A percentile compares a stretch with the other conserved stretches of the same genome.
These are phyloP conservation scores for Pseudevernia furfuracea DNA, from an alignment of 495 filamentous ascomycete species.

Conservation along the genomic window DNA sequence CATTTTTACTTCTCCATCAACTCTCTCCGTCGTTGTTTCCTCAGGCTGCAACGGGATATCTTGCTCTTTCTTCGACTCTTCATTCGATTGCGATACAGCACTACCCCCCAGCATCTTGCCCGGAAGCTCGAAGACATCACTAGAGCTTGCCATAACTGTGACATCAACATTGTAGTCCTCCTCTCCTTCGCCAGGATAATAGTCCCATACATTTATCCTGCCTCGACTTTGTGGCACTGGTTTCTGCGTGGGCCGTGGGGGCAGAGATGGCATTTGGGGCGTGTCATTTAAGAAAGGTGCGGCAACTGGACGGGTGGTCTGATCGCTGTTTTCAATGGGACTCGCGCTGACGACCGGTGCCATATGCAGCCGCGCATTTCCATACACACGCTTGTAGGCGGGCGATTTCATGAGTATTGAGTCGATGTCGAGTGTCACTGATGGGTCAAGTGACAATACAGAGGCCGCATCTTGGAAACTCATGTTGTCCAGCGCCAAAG, in stretches of 20 bases:
- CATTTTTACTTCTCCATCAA: background rate
- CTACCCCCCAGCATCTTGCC: background rate
- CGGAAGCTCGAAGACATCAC: background rate
- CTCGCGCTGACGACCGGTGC: background rate
- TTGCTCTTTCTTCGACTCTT: background rate
- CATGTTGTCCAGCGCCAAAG: constrained; percentile 8
- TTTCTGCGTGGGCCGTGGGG: background rate
- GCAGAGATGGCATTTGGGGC: background rate
- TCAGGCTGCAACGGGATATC: background rate
- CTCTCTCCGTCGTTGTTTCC: background rate
- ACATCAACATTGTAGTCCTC: background rate
- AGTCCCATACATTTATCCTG: constrained; percentile 9
- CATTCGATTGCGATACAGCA: background rate
- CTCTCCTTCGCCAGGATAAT: constrained; percentile 9
- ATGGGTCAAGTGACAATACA: constrained; percentile 19
- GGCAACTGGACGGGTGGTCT: background rate
- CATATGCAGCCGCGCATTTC: constrained; percentile 1
- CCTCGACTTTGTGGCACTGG: background rate
- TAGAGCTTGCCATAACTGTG: background rate
- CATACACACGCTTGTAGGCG: constrained; percentile 19
- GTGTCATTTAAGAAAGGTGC: background rate
- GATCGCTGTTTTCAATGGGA: background rate
- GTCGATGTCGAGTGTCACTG: constrained; percentile 21
- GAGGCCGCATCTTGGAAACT: constrained; percentile 22
- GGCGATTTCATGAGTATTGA: constrained; percentile 19